phyloP scores from a whole-genome alignment of 1,284 basidiomycete species.

The Sanghuangporus sanghuang region DNA sequence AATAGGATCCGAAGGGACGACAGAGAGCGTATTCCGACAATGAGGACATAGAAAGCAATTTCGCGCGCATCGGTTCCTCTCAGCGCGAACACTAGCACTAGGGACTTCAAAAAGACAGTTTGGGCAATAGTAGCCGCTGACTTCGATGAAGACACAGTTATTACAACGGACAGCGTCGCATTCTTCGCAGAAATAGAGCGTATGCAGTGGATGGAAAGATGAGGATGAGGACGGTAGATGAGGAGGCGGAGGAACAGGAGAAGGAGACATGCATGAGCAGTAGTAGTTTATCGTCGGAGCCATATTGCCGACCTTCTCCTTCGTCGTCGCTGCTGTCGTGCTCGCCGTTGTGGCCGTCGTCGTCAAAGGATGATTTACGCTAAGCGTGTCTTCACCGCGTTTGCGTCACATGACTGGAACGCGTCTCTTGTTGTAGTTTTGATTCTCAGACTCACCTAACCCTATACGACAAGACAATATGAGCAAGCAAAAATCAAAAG shows the following conservation, averaged over 20 bases:
- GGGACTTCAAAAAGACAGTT: slow-evolving; percentile 99
- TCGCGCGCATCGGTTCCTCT: slow-evolving; percentile 97
- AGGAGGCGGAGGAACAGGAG: slow-evolving; percentile 66
- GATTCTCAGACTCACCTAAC: background rate
- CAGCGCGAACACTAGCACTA: slow-evolving; percentile 89
- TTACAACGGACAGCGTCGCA: slow-evolving; percentile 94
- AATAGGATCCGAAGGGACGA: slow-evolving; percentile 83
- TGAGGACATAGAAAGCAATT: slow-evolving; percentile 97
- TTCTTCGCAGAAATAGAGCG: slow-evolving; percentile 97
- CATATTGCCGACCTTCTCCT: slow-evolving; percentile 24
- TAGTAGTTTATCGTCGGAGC: slow-evolving; percentile 59
- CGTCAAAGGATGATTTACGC: background rate
- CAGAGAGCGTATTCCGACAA: slow-evolving; percentile 83
- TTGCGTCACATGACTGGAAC: background rate
- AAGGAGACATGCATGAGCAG: slow-evolving; percentile 61
- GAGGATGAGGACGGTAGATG: slow-evolving; percentile 67
- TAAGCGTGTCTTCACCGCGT: background rate
- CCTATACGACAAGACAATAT: slow-evolving; percentile 23
- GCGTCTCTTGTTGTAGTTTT: background rate
- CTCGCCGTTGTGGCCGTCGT: background rate
- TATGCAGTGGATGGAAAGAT: slow-evolving; percentile 78
- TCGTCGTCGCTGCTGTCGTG: background rate
- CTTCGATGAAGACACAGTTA: slow-evolving; percentile 86
- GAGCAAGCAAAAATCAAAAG: slow-evolving; percentile 46
- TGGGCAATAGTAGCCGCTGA: slow-evolving; percentile 96